Evolutionary conservation across 2,329 filamentous ascomycete species (phyloP).

Genomic region (Pestalotiopsis sp.): DNA sequence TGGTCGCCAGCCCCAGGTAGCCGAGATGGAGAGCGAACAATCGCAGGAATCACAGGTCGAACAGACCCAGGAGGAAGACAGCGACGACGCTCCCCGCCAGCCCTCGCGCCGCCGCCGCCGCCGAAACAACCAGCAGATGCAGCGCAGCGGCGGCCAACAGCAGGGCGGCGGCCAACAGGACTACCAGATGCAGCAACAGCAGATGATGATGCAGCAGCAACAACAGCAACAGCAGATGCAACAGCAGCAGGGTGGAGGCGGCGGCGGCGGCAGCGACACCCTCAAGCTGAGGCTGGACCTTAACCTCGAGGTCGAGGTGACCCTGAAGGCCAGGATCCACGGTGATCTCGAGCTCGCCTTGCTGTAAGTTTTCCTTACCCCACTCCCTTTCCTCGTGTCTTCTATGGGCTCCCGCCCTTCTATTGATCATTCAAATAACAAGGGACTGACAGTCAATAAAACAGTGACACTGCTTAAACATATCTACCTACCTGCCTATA

Average conservation of each 20-base stretch:
- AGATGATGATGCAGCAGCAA: slow-evolving; percentile 5
- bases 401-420: neutral
- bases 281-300: slow-evolving; percentile 75
- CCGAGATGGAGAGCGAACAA: slow-evolving; percentile 12
- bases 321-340: slow-evolving; percentile 83
- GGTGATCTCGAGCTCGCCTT: slow-evolving; percentile 81
- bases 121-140: neutral
- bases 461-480: slow-evolving; percentile 4
- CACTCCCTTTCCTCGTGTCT: neutral
- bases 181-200: slow-evolving; percentile 3
- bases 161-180: neutral
- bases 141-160: neutral
- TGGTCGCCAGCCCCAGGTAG: neutral
- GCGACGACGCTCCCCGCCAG: slow-evolving; percentile 26
- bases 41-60: slow-evolving; percentile 21
- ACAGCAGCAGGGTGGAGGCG: slow-evolving; percentile 18
- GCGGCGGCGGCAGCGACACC: slow-evolving; percentile 58
- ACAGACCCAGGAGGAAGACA: slow-evolving; percentile 26
- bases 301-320: slow-evolving; percentile 83
- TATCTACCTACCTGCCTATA: neutral
- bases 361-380: slow-evolving; percentile 45
- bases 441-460: neutral
- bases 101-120: slow-evolving; percentile 20
- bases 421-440: neutral
- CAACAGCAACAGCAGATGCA: slow-evolving; percentile 4